Evolutionary conservation across 306 rosid species (phyloP), one percentile per base, ranked within the genome.

Genomic region (Urtica urens): DNA sequence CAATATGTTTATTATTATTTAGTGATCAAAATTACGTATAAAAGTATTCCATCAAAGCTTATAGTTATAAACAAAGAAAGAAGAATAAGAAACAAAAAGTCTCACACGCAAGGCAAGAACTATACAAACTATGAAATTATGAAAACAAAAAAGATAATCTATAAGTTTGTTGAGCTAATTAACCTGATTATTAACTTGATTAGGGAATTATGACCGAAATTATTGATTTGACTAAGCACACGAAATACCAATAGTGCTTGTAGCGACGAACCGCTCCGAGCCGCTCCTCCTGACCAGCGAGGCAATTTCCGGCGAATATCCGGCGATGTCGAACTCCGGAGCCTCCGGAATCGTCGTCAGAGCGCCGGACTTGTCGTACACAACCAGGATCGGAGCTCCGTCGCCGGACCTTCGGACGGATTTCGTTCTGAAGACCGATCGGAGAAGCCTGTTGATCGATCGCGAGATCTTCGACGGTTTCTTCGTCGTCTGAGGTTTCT

Each of bases 291-390:
- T 19, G 1, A 71, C 73, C 30, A 78, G 43, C 20, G 94, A 67
- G 49, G 66, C 64, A 10, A 83, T 69, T 52, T 80, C 86, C 46
- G 93, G 88, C 6, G 93, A 78, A 34, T 70, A 33, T 12, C 43
- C 63, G 10, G 33, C 55, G 2, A 72, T 56, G 51, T 81, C 86
- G 2, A 59, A 58, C 58, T 80, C 93, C 2, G 90, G 83, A 44
- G 43, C 68, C 58, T 87, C 93, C 0, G 83, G 87, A 6, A 87
- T 83, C 13, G 94, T 68, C 13, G 83, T 72, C 14, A 87, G 94
- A 23, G 78, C 56, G 13, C 78, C 83, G 33, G 83, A 71, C 50
- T 69, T 79, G 23, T 87, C 92, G 52, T 63, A 77, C 23, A 79
- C 69, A 23, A 78, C 74, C 35, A 68, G 73, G 46, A 75, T 42